phyloP scores from a whole-genome alignment of 208 protist genomes.

The Leishmania braziliensis region DNA sequence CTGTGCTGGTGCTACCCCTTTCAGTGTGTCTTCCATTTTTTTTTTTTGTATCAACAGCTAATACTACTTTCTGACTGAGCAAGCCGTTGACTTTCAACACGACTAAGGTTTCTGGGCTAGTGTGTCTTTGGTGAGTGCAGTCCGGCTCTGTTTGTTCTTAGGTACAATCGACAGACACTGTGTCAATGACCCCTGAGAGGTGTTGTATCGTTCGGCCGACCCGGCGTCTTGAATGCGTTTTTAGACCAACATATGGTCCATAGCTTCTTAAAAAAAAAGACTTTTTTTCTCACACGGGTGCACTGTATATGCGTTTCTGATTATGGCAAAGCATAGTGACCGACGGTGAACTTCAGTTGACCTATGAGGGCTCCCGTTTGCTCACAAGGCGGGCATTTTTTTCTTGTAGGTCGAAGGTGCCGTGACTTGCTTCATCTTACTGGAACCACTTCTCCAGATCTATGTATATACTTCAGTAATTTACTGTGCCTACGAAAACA shows the following conservation, averaged over 20 bases:
- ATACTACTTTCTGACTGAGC: neutral
- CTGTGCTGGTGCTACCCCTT: neutral
- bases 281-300: neutral
- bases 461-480: neutral
- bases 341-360: neutral
- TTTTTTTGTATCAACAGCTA: neutral
- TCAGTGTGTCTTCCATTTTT: neutral
- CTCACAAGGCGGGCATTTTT: neutral
- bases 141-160: neutral
- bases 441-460: neutral
- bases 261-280: neutral
- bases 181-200: neutral
- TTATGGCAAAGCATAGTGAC: neutral
- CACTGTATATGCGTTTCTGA: neutral
- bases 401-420: neutral
- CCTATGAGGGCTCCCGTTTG: neutral
- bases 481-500: neutral
- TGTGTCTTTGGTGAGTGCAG: neutral
- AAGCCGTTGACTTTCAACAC: neutral
- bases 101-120: neutral
- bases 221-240: neutral
- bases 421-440: neutral
- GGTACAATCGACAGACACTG: neutral
- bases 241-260: neutral
- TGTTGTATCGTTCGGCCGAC: neutral